Evolutionary conservation across 768 basidiomycete genomes (phyloP), one percentile per base, ranked within the genome.

Genomic region (Postia placenta): DNA sequence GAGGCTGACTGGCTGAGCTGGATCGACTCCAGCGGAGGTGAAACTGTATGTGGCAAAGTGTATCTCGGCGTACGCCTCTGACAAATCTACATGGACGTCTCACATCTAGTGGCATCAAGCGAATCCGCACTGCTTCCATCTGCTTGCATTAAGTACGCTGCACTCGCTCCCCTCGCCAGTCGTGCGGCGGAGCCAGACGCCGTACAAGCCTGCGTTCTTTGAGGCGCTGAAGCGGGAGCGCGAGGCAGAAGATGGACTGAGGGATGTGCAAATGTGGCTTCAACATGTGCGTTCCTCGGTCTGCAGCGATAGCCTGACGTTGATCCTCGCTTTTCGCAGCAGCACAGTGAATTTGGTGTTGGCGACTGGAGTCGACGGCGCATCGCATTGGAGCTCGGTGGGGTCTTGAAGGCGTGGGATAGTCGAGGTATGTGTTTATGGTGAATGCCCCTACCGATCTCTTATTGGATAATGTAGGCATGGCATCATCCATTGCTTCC

Each of bases 131-230:
- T 80, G 83, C n/a, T 94, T 98, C 64, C 87, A 93, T 51, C 69
- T 91, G 5, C 64, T 90, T 15, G 75, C 88, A 2, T 69, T 93
- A n/a, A 87, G 90, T 0, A 84, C 86, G 0, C 71, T 96, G n/a
- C 85, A 93, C 59, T 78, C 84, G 3, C 75, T 99, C 2, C 96
- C 96, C 0, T 80, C 81, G 1, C 96, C 96, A 4, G 92, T 96
- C 9, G 72, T 77, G 2, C 74, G 91, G 27, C 78, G 73, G 1
- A 78, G 75, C 9, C 96, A 98, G 64, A 92, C 89, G 58, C 70
- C 90, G 12, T 82, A 74, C 70, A 98, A 98, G 67, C 90, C 92
- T 2, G 79, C 81, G 25, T 92, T 87, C 68, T 99, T 93, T 63
- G 81, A 85, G 24, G 68, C 67, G 36, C 68, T 82, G 12, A 67